Percentiles rank a stretch among this genome's conserved stretches.
These are phyloP conservation scores for Termitomyces sp. DNA, from an alignment of 768 basidiomycete genomes.

Conservation along the genomic window DNA sequence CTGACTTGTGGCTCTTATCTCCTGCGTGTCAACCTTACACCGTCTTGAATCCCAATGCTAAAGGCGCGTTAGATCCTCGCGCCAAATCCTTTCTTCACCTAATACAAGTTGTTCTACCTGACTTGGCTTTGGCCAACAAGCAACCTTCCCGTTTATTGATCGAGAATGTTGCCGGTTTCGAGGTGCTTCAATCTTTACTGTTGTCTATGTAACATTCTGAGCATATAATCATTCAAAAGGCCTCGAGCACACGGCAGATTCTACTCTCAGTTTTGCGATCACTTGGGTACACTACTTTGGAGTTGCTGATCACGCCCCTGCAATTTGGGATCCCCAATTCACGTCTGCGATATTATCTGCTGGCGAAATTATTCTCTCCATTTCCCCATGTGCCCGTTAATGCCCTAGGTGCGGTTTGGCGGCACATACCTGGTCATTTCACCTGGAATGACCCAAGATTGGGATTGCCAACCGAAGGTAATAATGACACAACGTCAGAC, in stretches of 20 bases:
- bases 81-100: slow-evolving; percentile 76
- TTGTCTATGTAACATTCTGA: slow-evolving; percentile 1
- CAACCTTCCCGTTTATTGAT: slow-evolving; percentile 63
- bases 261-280: slow-evolving; percentile 48
- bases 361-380: slow-evolving; percentile 48
- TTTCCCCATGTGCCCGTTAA: slow-evolving; percentile 27
- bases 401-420: slow-evolving; percentile 30
- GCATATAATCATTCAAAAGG: slow-evolving; percentile 33
- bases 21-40: slow-evolving; percentile 87
- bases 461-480: not conserved
- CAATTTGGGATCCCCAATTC: slow-evolving; percentile 85
- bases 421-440: slow-evolving; percentile 48
- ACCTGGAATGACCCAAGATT: slow-evolving; percentile 39
- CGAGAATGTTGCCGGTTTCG: slow-evolving; percentile 83
- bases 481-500: not conserved
- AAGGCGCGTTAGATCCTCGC: slow-evolving; percentile 68
- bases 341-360: slow-evolving; percentile 73
- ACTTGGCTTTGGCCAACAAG: slow-evolving; percentile 36
- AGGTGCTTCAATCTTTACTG: slow-evolving; percentile 41
- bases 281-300: slow-evolving; percentile 53
- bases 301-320: slow-evolving; percentile 69
- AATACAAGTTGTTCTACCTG: slow-evolving; percentile 57
- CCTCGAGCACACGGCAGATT: slow-evolving; percentile 56
- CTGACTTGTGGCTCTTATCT: slow-evolving; percentile 73
- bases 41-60: slow-evolving; percentile 67